phyloP scores from a whole-genome alignment of 176 grass and related monocot genomes.

The Tillandsia leiboldiana region DNA sequence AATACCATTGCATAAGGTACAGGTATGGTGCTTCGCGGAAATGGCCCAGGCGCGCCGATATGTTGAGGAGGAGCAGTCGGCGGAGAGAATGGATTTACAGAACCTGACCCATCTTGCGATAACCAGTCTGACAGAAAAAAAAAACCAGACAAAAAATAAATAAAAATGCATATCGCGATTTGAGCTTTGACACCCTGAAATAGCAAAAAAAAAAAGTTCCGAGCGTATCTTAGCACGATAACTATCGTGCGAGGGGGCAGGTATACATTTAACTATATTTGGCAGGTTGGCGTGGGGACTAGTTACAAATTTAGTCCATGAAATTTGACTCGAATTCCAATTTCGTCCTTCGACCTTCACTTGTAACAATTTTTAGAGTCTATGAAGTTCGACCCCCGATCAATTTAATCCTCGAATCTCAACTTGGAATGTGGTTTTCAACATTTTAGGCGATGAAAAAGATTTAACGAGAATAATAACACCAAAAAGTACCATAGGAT shows the following conservation, averaged over 20 bases:
- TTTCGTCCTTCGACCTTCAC: not conserved
- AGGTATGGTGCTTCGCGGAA: constrained; percentile 50
- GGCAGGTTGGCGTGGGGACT: too few species aligned
- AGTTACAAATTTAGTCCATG: too few species aligned
- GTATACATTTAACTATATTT: too few species aligned
- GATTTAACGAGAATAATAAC: constrained; percentile 16
- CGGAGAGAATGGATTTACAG: constrained; percentile 52
- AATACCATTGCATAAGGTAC: constrained; percentile 57
- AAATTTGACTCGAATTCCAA: not conserved
- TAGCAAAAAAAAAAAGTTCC: too few species aligned
- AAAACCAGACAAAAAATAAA: constrained; percentile 6
- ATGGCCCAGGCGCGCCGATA: too few species aligned
- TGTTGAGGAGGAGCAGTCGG: constrained; percentile 64
- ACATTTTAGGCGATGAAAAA: not conserved
- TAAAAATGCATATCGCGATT: not conserved
- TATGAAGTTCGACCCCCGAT: too few species aligned
- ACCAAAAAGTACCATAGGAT: constrained; percentile 18
- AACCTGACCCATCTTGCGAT: constrained; percentile 41
- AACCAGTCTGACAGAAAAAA: constrained; percentile 80
- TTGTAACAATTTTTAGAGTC: constrained; percentile 13
- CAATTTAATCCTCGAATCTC: too few species aligned
- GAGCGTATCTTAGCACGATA: too few species aligned
- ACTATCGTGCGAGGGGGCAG: too few species aligned
- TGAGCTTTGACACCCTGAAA: too few species aligned
- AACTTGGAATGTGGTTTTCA: constrained; percentile 4